Evolutionary conservation across 768 basidiomycete genomes (phyloP).

Genomic region (Cytidiella melzeri): DNA sequence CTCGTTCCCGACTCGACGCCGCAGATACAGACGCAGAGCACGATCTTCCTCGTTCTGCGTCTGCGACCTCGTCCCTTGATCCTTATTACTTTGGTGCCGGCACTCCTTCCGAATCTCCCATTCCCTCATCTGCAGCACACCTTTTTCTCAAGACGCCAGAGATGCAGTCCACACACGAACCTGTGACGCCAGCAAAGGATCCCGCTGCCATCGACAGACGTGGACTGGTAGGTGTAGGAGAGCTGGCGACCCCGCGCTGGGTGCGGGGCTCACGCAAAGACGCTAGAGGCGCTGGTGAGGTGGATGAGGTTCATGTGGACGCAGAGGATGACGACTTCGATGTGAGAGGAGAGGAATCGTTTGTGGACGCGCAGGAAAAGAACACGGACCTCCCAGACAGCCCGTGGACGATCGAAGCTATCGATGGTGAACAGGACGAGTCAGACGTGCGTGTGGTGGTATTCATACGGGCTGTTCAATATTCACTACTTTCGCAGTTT

Average conservation of each 20-base stretch:
- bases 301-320: conserved; percentile 31
- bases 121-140: conserved; percentile 35
- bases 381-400: conserved; percentile 64
- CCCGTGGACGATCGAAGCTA: conserved; percentile 84
- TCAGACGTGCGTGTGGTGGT: conserved; percentile 23
- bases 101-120: conserved; percentile 64
- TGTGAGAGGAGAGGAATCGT: conserved; percentile 11
- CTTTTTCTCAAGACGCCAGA: conserved; percentile 58
- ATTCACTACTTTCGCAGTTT: conserved; percentile 26
- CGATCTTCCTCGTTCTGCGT: conserved; percentile 60
- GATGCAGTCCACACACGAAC: conserved; percentile 41
- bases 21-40: conserved; percentile 31
- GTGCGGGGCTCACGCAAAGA: conserved; percentile 36
- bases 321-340: conserved; percentile 27
- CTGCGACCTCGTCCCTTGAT: conserved; percentile 77
- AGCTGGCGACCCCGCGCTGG: conserved; percentile 96
- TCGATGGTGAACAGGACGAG: conserved; percentile 75
- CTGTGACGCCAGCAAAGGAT: conserved; percentile 69
- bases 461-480: background rate
- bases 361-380: conserved; percentile 19
- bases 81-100: conserved; percentile 81
- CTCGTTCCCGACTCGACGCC: conserved; percentile 25
- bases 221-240: conserved; percentile 89
- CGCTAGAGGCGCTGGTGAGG: conserved; percentile 27
- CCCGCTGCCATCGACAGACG: conserved; percentile 79